These are phyloP conservation scores for Salvia sclarea DNA, from an alignment of 305 asterid genomes.

Conservation along the genomic window DNA sequence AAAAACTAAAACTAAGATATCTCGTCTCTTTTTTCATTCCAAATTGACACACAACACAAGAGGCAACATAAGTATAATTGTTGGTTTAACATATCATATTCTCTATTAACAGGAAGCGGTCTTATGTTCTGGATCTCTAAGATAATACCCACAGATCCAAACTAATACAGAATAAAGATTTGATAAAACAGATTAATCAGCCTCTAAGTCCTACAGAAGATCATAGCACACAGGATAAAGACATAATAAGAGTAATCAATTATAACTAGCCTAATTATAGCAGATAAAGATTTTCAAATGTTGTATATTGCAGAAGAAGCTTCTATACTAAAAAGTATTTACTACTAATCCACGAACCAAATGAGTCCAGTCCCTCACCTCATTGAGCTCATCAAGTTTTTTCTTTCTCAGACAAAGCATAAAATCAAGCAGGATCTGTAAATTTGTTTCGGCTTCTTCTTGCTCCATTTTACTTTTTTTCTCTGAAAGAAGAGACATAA, in stretches of 20 bases:
- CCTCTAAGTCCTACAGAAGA: no score
- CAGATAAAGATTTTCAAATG: constrained; percentile 1
- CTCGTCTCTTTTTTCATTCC: not conserved
- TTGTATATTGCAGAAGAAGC: constrained; percentile 13
- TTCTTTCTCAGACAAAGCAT: constrained; percentile 69
- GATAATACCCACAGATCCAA: not conserved
- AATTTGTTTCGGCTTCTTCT: constrained; percentile 87
- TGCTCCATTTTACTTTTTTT: constrained; percentile 93
- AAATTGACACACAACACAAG: not conserved
- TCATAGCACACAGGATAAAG: no score
- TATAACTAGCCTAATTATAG: constrained; percentile 3
- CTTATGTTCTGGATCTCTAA: not conserved
- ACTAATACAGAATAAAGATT: no score
- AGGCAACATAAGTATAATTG: not conserved
- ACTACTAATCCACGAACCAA: constrained; percentile 16
- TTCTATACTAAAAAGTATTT: constrained; percentile 6
- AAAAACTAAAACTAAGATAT: not conserved
- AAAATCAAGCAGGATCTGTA: constrained; percentile 75
- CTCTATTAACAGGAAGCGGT: not conserved
- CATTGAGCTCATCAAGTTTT: constrained; percentile 81
- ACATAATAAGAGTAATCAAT: no score
- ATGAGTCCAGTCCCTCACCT: constrained; percentile 55
- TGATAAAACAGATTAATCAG: no score
- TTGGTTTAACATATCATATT: not conserved
- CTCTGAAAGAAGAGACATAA: constrained; percentile 70